These are phyloP conservation scores for Chlamydomonas schloesseri DNA, from an alignment of 139 green algal genomes.

Conservation along the genomic window DNA sequence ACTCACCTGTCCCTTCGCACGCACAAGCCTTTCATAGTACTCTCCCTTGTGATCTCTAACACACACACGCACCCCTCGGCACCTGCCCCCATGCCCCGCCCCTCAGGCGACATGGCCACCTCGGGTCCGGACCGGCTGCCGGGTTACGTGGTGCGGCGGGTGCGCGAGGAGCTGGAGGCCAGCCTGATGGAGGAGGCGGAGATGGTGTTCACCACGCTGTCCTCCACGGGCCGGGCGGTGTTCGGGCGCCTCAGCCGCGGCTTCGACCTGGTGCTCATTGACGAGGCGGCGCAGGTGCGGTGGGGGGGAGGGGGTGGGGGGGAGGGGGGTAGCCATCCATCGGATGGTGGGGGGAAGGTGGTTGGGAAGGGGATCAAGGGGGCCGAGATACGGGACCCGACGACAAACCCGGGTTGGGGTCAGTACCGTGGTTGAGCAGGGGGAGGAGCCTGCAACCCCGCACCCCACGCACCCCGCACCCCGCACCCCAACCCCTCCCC, in stretches of 20 bases:
- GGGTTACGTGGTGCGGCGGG: constrained; percentile 32
- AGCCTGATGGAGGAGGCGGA: constrained; percentile 72
- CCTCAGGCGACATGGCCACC: constrained; percentile 17
- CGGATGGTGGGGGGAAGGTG: background rate
- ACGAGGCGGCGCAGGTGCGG: constrained; percentile 89
- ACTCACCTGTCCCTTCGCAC: too few species aligned
- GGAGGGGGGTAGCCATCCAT: background rate
- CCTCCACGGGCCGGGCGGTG: constrained; percentile 67
- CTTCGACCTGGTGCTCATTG: constrained; percentile 89
- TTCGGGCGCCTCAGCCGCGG: constrained; percentile 53
- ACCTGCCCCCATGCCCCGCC: too few species aligned
- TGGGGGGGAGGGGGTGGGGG: background rate
- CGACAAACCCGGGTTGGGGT: too few species aligned
- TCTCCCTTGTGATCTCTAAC: too few species aligned
- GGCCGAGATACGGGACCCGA: too few species aligned
- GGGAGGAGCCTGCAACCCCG: too few species aligned
- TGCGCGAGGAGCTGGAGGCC: constrained; percentile 56
- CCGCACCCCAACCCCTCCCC: too few species aligned
- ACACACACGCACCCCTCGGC: too few species aligned
- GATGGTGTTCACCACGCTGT: constrained; percentile 91
- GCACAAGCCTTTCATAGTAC: too few species aligned
- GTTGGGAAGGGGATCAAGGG: background rate
- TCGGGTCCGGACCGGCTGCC: background rate
- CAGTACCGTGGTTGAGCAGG: too few species aligned
- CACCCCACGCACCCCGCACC: too few species aligned